phyloP scores from a whole-genome alignment of 495 filamentous ascomycete genomes.

The Hypomontagnella monticulosa region DNA sequence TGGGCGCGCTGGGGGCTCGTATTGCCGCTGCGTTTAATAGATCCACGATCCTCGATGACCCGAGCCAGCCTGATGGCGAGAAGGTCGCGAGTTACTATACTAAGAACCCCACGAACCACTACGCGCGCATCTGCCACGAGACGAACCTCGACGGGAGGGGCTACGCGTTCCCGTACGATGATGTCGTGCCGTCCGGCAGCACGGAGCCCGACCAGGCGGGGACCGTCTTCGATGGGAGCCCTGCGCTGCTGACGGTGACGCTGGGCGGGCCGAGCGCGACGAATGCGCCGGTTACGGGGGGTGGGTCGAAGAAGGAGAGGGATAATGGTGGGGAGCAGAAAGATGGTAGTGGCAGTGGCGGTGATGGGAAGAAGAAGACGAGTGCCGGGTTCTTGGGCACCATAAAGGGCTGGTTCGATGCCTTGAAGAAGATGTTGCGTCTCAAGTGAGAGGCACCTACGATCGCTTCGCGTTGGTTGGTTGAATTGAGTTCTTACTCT shows the following conservation, averaged over 20 bases:
- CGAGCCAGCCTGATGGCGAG: conserved; percentile 61
- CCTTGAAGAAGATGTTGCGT: conserved; percentile 28
- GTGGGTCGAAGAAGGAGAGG: conserved; percentile 15
- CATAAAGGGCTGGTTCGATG: conserved; percentile 17
- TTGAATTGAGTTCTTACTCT: conserved; percentile 7
- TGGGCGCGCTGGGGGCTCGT: conserved; percentile 68
- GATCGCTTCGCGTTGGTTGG: neutral
- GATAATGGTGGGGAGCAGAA: conserved; percentile 8
- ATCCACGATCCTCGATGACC: conserved; percentile 64
- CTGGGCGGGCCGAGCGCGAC: conserved; percentile 64
- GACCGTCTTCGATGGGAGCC: conserved; percentile 66
- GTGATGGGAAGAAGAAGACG: neutral
- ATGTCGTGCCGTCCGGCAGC: conserved; percentile 68
- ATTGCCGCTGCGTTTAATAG: conserved; percentile 76
- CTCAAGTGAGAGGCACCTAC: neutral
- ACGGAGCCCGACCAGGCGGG: conserved; percentile 66
- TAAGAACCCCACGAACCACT: conserved; percentile 73
- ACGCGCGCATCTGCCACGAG: conserved; percentile 71
- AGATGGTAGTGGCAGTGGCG: conserved; percentile 4
- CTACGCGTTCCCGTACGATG: conserved; percentile 84
- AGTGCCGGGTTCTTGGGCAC: conserved; percentile 5
- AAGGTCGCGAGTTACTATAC: conserved; percentile 61
- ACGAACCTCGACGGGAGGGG: conserved; percentile 69
- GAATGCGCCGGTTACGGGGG: conserved; percentile 46
- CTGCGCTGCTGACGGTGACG: conserved; percentile 66